Base-by-base conservation (phyloP, 257 asterid genomes). In the Scutellaria baicalensis region DNA sequence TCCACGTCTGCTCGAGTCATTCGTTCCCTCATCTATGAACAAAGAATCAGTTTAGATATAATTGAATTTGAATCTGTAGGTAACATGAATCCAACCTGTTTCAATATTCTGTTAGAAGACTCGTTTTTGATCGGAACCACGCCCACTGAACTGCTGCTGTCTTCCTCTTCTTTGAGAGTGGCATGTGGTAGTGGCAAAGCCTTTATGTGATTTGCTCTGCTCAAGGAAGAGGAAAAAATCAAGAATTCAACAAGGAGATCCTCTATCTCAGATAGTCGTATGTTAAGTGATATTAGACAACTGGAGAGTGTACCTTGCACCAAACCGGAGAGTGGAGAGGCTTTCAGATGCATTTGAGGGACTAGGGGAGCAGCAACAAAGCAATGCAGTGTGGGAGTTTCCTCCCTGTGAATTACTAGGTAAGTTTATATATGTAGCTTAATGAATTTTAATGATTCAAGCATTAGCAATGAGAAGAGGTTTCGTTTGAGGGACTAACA, bases 291-390 rank as follows among this genome's bases (percentile, higher is more conserved):
- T 23, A 3, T 1, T 23, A 1, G 3, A 3, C 3, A 23, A 23
- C 31, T 23, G 31, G 31, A 23, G 31, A 23, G 31, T 23, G 3
- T 23, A 23, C 31, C 97, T 84, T 69, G 97, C 89, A 64, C 96
- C 97, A 79, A 90, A 90, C 14, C 97, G 90, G 18, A 91, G 96
- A 60, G 96, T 75, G 57, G 96, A 91, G 63, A 91, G 84, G 81
- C 88, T 91, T 80, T 89, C 97, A 47, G 89, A 70, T 68, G 86
- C 86, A 82, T 87, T 88, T 78, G 79, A 85, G 31, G 91, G 89
- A 72, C 96, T 85, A 56, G 97, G 97, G 17, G 97, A 91, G 82
- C 97, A 91, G 82, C 97, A 91, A 63, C 95, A 91, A 42, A 91
- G 94, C 79, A 91, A 73, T 40, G 96, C 88, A 71, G 96, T 85